These are phyloP conservation scores for Aureobasidium sp. DNA, from an alignment of 2,329 filamentous ascomycete genomes.

Conservation along the genomic window DNA sequence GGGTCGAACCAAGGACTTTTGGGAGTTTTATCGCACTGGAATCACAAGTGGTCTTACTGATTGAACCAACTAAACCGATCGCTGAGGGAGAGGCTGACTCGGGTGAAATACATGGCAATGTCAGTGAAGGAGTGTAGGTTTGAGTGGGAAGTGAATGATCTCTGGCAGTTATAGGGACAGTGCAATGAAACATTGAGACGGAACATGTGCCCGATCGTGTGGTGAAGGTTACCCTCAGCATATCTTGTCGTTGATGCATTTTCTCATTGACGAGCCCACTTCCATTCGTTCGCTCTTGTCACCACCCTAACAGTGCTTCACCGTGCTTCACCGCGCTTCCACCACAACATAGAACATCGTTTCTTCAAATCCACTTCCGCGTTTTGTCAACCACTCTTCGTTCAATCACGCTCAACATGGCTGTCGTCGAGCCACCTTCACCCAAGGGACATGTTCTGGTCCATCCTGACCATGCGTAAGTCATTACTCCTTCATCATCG, in stretches of 20 bases:
- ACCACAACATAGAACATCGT: background rate
- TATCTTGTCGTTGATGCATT: too few species aligned
- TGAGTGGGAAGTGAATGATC: background rate
- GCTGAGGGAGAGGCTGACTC: background rate
- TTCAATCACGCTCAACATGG: background rate
- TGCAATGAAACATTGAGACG: too few species aligned
- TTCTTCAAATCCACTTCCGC: background rate
- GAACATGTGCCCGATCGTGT: too few species aligned
- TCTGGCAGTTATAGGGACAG: too few species aligned
- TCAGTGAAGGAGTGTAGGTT: background rate
- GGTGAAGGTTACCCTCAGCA: too few species aligned
- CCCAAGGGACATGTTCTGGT: background rate
- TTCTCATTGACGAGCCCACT: background rate
- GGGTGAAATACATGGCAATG: background rate
- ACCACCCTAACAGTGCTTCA: background rate
- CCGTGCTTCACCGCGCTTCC: background rate
- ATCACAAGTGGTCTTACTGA: background rate
- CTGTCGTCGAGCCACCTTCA: background rate
- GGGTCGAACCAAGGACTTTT: background rate
- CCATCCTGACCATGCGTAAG: background rate
- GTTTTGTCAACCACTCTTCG: background rate
- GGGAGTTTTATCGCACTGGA: background rate
- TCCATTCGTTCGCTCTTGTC: background rate
- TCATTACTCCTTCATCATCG: too few species aligned
- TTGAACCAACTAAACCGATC: background rate